These are phyloP conservation scores for Carpinus fangiana DNA, from an alignment of 306 rosid genomes.

Conservation along the genomic window DNA sequence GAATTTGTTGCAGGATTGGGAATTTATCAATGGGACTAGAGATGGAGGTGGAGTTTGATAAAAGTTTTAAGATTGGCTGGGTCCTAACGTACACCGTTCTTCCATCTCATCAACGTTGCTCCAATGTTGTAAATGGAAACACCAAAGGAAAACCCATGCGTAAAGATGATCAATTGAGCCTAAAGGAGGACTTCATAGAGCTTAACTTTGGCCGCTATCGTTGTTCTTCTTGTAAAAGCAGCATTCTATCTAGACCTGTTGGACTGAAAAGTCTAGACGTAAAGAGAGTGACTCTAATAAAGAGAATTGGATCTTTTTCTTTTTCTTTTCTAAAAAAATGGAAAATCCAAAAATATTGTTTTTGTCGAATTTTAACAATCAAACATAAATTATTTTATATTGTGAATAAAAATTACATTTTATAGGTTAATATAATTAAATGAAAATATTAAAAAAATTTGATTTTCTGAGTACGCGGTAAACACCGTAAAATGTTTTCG, in stretches of 20 bases:
- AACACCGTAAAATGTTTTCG: no score
- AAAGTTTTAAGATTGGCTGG: conserved; percentile 54
- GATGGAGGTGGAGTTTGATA: conserved; percentile 57
- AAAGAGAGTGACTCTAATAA: no score
- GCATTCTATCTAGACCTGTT: conserved; percentile 45
- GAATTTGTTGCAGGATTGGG: conserved; percentile 42
- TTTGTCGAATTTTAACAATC: no score
- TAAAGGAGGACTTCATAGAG: conserved; percentile 70
- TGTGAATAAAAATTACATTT: no score
- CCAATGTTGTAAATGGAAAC: conserved; percentile 50
- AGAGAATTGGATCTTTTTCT: no score
- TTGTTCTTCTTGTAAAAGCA: conserved; percentile 62
- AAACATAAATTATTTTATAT: no score
- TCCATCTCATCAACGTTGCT: conserved; percentile 49
- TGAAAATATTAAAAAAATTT: no score
- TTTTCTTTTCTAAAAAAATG: no score
- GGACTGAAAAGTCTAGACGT: conserved; percentile 39
- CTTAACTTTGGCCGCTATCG: conserved; percentile 51
- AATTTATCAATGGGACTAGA: conserved; percentile 62
- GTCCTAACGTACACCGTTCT: conserved; percentile 97
- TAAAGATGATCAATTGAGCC: conserved; percentile 47
- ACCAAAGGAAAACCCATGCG: conserved; percentile 41
- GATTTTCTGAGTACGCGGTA: no score
- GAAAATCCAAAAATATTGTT: no score
- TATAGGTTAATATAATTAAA: no score